Base-by-base conservation (phyloP, 2,329 filamentous ascomycete species). In the Sarocladium brachiariae region DNA sequence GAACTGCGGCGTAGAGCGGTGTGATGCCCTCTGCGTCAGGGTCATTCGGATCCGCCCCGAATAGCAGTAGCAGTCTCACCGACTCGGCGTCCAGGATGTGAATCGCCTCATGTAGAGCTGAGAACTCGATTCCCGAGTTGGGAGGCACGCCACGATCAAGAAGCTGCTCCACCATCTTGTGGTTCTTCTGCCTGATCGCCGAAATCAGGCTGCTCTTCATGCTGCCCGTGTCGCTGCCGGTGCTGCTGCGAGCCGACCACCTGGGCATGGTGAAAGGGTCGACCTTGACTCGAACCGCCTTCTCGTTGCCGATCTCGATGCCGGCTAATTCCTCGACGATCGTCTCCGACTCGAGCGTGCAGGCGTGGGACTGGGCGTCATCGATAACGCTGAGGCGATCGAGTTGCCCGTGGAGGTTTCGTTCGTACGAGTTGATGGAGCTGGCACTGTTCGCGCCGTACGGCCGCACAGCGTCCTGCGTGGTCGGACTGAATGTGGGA, bases 121-220 rank as follows among this genome's bases (percentile, higher is more conserved):
- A 67, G 13, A 70, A 60, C 0, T 78, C 72, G 0, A 67, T 55
- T 0, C 70, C 70, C 1, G 70, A 70, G 51, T 78, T 72, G 5
- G 78, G 68, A 16, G 76, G 69, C 10, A 78, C 77, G 38, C 80
- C 80, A 5, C 75, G 73, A 55, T 82, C 76, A 3, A 83, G 69
- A 6, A 83, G 67, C 58, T 81, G 76, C 63, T 79, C 74, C 1
- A 81, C 63, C 31, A 78, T 63, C 57, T 75, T 75, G 59, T 80
- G 75, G 56, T 83, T 81, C 57, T 70, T 74, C 31, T 70, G 68
- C n/a, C 77, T 73, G 11, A 84, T 70, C 3, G 80, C 80, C 6
- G 73, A 70, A 2, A 77, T 58, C 1, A 84, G 67, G 2, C 76
- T 72, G 2, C 68, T 62, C 58, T 68, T 74, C 56, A 77, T 64